Evolutionary conservation across 1,139 yeast species (phyloP).

Genomic region (Candida tetrigidarum): DNA sequence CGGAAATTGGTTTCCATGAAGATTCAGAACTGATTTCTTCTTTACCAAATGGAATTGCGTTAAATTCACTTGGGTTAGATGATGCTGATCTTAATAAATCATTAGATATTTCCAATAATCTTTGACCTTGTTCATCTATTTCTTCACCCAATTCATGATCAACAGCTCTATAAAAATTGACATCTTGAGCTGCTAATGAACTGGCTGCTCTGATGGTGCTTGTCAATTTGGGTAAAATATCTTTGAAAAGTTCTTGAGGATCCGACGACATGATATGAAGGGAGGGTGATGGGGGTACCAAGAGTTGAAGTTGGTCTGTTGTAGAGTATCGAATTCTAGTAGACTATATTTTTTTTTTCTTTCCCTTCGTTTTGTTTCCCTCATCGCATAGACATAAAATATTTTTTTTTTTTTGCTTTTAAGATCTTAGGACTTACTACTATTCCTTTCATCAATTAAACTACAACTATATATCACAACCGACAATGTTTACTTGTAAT

Average conservation of each 20-base stretch:
- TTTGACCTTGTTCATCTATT: constrained; percentile 46
- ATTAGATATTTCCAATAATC: constrained; percentile 58
- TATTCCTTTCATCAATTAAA: neutral
- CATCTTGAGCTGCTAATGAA: constrained; percentile 79
- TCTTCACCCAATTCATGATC: constrained; percentile 53
- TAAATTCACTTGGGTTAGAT: constrained; percentile 27
- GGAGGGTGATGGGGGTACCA: neutral
- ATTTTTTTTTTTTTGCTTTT: neutral
- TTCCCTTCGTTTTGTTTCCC: constrained; percentile 2
- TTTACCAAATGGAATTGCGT: constrained; percentile 36
- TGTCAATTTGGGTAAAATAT: constrained; percentile 46
- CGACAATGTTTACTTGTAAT: constrained; percentile 46
- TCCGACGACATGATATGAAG: constrained; percentile 10
- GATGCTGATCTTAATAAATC: constrained; percentile 39
- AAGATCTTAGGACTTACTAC: neutral
- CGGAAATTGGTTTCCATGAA: constrained; percentile 67
- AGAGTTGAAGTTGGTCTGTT: neutral
- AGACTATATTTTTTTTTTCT: constrained; percentile 1
- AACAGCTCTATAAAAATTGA: constrained; percentile 72
- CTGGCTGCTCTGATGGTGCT: constrained; percentile 71
- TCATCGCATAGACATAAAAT: constrained; percentile 6
- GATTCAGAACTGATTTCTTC: constrained; percentile 34
- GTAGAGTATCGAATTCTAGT: neutral
- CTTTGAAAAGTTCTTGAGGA: constrained; percentile 22
- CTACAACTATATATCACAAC: neutral